Evolutionary conservation across 2,329 filamentous ascomycete species (phyloP).

Genomic region (Purpureocillium takamizusanense): DNA sequence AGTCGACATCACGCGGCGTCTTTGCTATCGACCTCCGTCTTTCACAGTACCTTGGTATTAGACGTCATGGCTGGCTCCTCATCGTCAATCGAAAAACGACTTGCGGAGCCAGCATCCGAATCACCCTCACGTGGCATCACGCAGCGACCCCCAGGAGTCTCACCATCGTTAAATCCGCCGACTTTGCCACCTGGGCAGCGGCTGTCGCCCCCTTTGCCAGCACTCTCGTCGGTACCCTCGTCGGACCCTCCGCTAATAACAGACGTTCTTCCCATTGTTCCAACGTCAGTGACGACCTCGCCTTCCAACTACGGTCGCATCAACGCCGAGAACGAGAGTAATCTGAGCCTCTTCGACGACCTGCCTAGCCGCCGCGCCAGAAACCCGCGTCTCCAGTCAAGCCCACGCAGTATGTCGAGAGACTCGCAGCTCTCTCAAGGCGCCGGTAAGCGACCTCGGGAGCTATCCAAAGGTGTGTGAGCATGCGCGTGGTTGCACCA

Average conservation of each 20-base stretch:
- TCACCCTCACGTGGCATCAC: too few species aligned
- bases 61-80: constrained; percentile 3
- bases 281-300: constrained; percentile 10
- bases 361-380: constrained; percentile 14
- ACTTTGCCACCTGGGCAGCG: too few species aligned
- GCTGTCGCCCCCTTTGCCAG: background rate
- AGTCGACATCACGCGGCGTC: too few species aligned
- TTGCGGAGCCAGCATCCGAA: constrained; percentile 2
- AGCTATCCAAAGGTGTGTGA: background rate
- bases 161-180: background rate
- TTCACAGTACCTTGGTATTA: background rate
- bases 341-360: constrained; percentile 17
- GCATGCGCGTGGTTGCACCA: too few species aligned
- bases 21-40: too few species aligned
- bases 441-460: background rate
- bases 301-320: constrained; percentile 21
- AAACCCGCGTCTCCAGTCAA: background rate
- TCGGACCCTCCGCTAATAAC: background rate
- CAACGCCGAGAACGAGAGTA: constrained; percentile 26
- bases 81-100: constrained; percentile 1
- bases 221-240: background rate
- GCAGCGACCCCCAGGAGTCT: background rate
- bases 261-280: constrained; percentile 7
- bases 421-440: background rate
- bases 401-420: background rate